These are phyloP conservation scores for Rhodosporidiobolus sp. DNA, from an alignment of 768 basidiomycete genomes.

Conservation along the genomic window DNA sequence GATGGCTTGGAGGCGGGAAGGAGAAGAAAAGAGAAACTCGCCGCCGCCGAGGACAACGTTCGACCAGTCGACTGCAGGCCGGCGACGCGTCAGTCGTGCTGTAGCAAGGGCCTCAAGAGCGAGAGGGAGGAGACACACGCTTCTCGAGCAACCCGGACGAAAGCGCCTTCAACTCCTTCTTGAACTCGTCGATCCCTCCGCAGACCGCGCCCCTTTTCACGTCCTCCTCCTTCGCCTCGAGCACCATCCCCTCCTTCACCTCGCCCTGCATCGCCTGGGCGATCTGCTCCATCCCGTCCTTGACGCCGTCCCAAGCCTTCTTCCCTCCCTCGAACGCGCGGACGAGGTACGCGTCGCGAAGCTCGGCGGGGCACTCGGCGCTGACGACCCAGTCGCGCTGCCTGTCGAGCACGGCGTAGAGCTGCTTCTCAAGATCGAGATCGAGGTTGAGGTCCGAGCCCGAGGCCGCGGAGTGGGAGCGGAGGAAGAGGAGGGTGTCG, in stretches of 20 bases:
- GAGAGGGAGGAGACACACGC: conserved; percentile 2
- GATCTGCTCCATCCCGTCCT: not conserved
- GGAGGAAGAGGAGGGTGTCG: conserved; percentile 16
- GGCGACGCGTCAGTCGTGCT: not conserved
- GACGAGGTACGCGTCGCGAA: conserved; percentile 15
- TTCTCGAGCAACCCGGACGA: conserved; percentile 10
- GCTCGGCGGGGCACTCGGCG: not conserved
- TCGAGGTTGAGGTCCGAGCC: not conserved
- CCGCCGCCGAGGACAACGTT: conserved; percentile 21
- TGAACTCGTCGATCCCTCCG: conserved; percentile 1
- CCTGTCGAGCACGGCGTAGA: conserved; percentile 7
- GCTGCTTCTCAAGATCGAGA: not conserved
- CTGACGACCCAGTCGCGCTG: conserved; percentile 12
- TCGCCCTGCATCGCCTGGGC: not conserved
- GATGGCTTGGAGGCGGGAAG: too few relatives aligned
- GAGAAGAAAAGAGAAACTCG: not conserved
- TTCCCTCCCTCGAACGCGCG: not conserved
- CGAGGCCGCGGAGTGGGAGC: not conserved
- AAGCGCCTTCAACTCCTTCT: not conserved
- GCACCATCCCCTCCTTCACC: conserved; percentile 1
- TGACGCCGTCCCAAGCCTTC: not conserved
- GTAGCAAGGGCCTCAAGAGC: not conserved
- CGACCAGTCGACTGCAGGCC: conserved; percentile 13
- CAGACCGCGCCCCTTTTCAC: not conserved
- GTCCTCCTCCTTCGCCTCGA: not conserved